Evolutionary conservation across 2,329 filamentous ascomycete species (phyloP).

Genomic region (Paecilomyces sp.): DNA sequence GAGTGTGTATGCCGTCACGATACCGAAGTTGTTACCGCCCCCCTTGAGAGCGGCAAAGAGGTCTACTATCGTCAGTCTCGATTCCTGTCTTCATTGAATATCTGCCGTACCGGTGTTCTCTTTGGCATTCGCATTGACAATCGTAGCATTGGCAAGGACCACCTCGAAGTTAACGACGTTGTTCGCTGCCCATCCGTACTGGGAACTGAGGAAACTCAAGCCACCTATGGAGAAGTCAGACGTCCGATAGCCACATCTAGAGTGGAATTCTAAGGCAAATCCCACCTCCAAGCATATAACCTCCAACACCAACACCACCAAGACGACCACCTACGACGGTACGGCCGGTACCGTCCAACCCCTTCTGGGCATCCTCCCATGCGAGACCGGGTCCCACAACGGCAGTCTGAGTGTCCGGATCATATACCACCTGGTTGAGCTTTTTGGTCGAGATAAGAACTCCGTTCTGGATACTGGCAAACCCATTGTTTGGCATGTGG

Average conservation of each 20-base stretch:
- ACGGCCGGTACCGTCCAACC: constrained; percentile 21
- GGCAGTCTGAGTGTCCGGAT: constrained; percentile 31
- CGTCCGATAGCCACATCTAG: not conserved
- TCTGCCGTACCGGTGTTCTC: constrained; percentile 21
- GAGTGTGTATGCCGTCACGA: constrained; percentile 34
- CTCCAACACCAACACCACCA: constrained; percentile 42
- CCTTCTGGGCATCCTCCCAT: constrained; percentile 28
- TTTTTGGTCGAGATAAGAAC: constrained; percentile 41
- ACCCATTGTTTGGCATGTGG: constrained; percentile 41
- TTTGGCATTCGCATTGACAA: constrained; percentile 33
- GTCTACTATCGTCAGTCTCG: constrained; percentile 16
- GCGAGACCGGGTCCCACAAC: constrained; percentile 29
- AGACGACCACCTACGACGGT: constrained; percentile 39
- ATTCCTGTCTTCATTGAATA: not conserved
- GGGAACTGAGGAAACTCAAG: constrained; percentile 44
- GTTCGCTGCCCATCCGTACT: constrained; percentile 45
- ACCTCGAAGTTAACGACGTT: constrained; percentile 42
- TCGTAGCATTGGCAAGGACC: constrained; percentile 40
- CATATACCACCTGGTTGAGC: constrained; percentile 29
- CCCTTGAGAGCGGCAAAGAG: constrained; percentile 37
- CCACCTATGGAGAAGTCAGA: constrained; percentile 17
- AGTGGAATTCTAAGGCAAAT: constrained; percentile 2
- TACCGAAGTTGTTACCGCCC: constrained; percentile 38
- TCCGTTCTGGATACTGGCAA: constrained; percentile 38
- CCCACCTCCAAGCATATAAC: constrained; percentile 39